Evolutionary conservation across 106 monocot species (phyloP), one percentile per base, ranked within the genome.

Genomic region (Dioscorea zingiberensis): DNA sequence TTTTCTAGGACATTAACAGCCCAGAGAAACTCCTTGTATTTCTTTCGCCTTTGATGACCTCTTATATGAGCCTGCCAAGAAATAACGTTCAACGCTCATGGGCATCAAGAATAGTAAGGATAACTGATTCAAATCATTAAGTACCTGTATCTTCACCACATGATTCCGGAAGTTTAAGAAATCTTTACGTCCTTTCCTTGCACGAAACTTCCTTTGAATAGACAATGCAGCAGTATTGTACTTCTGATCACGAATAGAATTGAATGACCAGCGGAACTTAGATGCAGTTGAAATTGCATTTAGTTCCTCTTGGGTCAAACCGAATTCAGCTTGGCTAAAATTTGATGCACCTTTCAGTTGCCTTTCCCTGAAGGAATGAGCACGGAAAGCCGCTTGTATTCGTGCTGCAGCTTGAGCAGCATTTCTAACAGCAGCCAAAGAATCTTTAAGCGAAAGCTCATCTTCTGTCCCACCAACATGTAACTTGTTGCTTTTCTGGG

Each of bases 371-470:
- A 91, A 91, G 54, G 86, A 91, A 69, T 82, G 77, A 17, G 78
- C 83, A 62, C 90, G 80, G 46, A 91, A 91, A 60, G 90, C 90
- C 59, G 71, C 64, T 72, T 91, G 90, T 63, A 91, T 91, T 27
- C 83, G 86, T 23, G 86, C 86, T 27, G 90, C 90, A 44, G 90
- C 90, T 73, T 83, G 83, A 66, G 90, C 51, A 47, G 90, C 83
- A 76, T 84, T 84, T 62, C 83, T 78, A 18, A 77, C 86, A 32
- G 90, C 90, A 59, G 73, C 74, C 73, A 91, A 71, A 51, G 80
- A 91, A 75, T 86, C 75, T 71, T 71, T 75, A 13, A 91, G 59
- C n/a, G 90, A 75, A 47, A 78, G 72, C 30, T 86, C 76, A 71
- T 91, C 83, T 56, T 80, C 80, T 38, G 77, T 76, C 47, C 58